Evolutionary conservation across 2,329 filamentous ascomycete genomes (phyloP), one percentile per base, ranked within the genome.

Genomic region (Colletotrichum sp.): DNA sequence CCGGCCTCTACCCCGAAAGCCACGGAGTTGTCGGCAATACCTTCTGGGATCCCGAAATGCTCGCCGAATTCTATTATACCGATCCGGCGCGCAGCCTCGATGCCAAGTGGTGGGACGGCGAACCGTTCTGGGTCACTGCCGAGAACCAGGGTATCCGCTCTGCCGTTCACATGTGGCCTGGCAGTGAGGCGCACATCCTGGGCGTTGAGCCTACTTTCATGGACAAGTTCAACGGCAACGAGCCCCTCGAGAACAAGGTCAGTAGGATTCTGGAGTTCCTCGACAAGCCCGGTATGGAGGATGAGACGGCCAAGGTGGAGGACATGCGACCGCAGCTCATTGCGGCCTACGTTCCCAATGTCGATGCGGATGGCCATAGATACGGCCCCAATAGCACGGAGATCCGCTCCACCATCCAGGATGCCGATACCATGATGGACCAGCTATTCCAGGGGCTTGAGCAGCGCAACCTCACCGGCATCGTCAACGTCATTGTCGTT

Each of bases 111-210:
- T 99, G 97, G 96, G 93, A 91, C 55, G 97, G 96, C 5, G 96
- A 99, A 83, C 97, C 97, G 0, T 89, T 99, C 34, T 99, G 97
- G 97, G 93, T 94, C 30, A 98, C 96, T 2, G 96, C 96, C 7
- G 97, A 99, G 86, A 92, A 91, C 73, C 94, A 95, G 79, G 94
- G 94, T 7, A 88, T 98, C 36, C 91, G 92, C 72, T 92, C 93
- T 34, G 97, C 95, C 1, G 92, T 99, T 30, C 97, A 99, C 83
- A 99, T 99, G 97, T 99, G 97, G 97, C 97, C 97, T 2, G 97
- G 97, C 3, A 98, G 95, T 59, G 97, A 99, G 86, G 96, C 96
- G 7, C 93, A 95, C 83, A 94, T 98, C 77, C 89, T 92, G 15
- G 88, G 90, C n/a, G 88, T 93, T 21, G 93, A 96, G 78, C 95